Evolutionary conservation across 345 rosid genomes (phyloP).

Genomic region (Iberis pinnata): DNA sequence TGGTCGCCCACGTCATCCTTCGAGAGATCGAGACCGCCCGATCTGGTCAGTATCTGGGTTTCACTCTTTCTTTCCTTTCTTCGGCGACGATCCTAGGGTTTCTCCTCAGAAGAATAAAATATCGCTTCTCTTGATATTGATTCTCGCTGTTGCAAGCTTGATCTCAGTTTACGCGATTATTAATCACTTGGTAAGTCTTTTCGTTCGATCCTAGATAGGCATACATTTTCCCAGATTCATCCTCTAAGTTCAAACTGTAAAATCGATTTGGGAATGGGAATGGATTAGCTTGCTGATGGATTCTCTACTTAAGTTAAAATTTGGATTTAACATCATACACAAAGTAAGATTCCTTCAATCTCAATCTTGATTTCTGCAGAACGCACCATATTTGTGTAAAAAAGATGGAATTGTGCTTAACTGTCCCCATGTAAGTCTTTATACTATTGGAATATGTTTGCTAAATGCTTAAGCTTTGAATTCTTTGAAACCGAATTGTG

Average conservation of each 20-base stretch:
- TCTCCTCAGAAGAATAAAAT: constrained; percentile 50
- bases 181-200: constrained; percentile 52
- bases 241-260: background rate
- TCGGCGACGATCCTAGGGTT: constrained; percentile 76
- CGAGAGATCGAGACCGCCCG: constrained; percentile 79
- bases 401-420: constrained; percentile 94
- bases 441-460: constrained; percentile 14
- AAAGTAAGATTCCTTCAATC: constrained; percentile 1
- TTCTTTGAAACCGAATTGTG: background rate
- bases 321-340: no score
- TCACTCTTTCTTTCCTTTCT: constrained; percentile 38
- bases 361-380: constrained; percentile 44
- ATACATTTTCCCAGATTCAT: background rate
- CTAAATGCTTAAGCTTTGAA: constrained; percentile 15
- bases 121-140: constrained; percentile 42
- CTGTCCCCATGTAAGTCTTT: constrained; percentile 75
- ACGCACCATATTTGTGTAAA: constrained; percentile 80
- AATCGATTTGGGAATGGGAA: constrained; percentile 14
- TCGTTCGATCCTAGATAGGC: constrained; percentile 24
- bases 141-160: constrained; percentile 50
- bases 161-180: constrained; percentile 62
- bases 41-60: constrained; percentile 42
- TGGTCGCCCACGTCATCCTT: constrained; percentile 48
- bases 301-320: no score
- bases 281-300: background rate